Evolutionary conservation across 495 filamentous ascomycete species (phyloP), one percentile per base, ranked within the genome.

Genomic region (Penicillium flavigenum): DNA sequence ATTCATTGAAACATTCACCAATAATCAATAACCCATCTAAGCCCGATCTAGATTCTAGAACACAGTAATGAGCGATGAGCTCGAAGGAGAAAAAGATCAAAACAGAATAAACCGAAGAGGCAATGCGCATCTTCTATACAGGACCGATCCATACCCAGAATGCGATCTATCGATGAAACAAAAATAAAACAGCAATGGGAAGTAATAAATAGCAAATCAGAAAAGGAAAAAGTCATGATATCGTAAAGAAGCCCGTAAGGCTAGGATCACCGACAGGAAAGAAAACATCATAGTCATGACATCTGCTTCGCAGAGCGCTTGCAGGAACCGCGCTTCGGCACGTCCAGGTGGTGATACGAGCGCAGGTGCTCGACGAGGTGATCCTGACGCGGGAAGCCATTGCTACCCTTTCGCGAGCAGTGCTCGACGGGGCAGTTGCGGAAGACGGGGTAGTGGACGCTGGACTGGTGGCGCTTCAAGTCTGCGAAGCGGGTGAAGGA

Each of bases 311-410:
- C 55, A n/a, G 61, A 63, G 32, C 70, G 67, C 69, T 72, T 72
- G 54, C 67, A 61, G 14, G 62, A 59, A 6, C 68, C 62, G 3
- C 74, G 74, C 67, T 80, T 80, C 5, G 77, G 78, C n/a, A 81
- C 69, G 47, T 76, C 72, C 39, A 79, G 64, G 41, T 80, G 76
- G 72, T 95, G 92, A 10, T 91, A 90, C 4, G 89, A 85, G 26
- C 91, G 84, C 20, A 92, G 70, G 67, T 97, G 92, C 72, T 97
- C 92, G 59, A 89, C 87, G 3, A 95, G 79, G 60, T 97, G 96
- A 72, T 96, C 92, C 53, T 87, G 84, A 2, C 92, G 84, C 16
- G 89, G 88, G 68, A 96, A 97, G 2, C 90, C 90, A 60, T 87
- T 83, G 64, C 82, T 85, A 1, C 80, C 81, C 67, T 88, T 87